Conservation (phyloP, 176 grass and related monocot genomes). For the Rhynchospora breviuscula region DNA sequence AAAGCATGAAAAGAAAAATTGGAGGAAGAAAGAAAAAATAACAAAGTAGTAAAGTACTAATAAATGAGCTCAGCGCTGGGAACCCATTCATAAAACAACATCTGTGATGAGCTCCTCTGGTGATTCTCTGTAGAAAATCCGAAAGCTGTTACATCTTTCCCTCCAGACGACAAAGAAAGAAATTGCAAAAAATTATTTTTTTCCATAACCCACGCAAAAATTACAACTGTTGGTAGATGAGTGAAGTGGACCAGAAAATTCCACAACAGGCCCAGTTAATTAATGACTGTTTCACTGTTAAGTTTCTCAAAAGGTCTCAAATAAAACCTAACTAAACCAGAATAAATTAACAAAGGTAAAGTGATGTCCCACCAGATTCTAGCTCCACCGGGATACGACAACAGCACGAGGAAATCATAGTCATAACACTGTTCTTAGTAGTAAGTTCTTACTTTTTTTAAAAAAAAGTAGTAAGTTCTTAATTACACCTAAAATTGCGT, state of each 20-base stretch:
- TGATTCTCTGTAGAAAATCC: too few species aligned
- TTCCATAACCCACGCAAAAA: too few species aligned
- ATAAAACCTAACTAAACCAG: background rate
- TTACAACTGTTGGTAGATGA: background rate
- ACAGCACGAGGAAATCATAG: background rate
- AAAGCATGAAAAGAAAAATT: too few species aligned
- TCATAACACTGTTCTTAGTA: background rate
- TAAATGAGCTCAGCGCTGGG: too few species aligned
- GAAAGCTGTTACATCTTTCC: too few species aligned
- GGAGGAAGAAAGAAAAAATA: too few species aligned
- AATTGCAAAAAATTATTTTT: too few species aligned
- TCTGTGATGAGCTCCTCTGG: too few species aligned
- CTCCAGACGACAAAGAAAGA: too few species aligned
- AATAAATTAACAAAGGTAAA: background rate
- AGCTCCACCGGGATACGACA: conserved; percentile 9
- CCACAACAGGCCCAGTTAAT: background rate
- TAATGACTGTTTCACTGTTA: background rate
- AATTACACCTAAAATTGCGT: background rate
- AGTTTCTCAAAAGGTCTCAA: background rate
- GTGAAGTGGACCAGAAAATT: background rate
- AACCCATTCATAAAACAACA: too few species aligned
- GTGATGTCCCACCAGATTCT: conserved; percentile 7
- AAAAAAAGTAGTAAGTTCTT: background rate
- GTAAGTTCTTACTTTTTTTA: background rate
- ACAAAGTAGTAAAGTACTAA: too few species aligned